Percentiles rank a stretch among this genome's conserved stretches.
Evolutionary conservation across 805 yeast genomes (phyloP).

Genomic region (Lipomyces mesembrius): DNA sequence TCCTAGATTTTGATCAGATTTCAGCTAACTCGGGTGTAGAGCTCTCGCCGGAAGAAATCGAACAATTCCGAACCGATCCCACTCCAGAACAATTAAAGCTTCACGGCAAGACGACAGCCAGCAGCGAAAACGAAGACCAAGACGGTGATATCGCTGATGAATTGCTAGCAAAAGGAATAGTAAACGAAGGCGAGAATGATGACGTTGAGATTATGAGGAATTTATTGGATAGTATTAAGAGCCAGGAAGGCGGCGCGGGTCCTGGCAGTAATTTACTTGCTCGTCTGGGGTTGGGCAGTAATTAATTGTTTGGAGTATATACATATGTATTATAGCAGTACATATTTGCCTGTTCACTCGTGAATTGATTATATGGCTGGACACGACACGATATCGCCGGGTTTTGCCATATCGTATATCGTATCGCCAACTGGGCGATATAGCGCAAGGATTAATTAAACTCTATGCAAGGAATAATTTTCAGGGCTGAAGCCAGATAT

Average conservation of each 20-base stretch:
- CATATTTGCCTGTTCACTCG: not conserved
- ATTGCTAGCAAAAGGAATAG: slow-evolving; percentile 8
- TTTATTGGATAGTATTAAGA: slow-evolving; percentile 43
- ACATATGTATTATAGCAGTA: not conserved
- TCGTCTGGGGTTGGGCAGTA: slow-evolving; percentile 38
- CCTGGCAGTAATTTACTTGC: slow-evolving; percentile 49
- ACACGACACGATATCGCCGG: no score
- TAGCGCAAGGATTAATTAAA: no score
- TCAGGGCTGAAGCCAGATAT: no score
- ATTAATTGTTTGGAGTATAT: not conserved
- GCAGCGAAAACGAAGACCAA: slow-evolving; percentile 11
- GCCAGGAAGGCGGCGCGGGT: slow-evolving; percentile 45
- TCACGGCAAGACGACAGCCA: not conserved
- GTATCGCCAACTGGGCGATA: no score
- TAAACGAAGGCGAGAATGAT: slow-evolving; percentile 10
- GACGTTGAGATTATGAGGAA: slow-evolving; percentile 37
- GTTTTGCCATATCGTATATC: no score
- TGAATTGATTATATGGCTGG: no score
- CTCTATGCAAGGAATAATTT: no score
- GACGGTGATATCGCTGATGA: slow-evolving; percentile 26
- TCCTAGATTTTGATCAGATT: not conserved
- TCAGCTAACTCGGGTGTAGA: slow-evolving; percentile 36
- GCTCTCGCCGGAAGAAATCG: slow-evolving; percentile 54
- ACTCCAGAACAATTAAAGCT: slow-evolving; percentile 5
- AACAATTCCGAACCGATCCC: slow-evolving; percentile 44